Base-by-base conservation (phyloP, 306 rosid species). In the Medicago arabica region DNA sequence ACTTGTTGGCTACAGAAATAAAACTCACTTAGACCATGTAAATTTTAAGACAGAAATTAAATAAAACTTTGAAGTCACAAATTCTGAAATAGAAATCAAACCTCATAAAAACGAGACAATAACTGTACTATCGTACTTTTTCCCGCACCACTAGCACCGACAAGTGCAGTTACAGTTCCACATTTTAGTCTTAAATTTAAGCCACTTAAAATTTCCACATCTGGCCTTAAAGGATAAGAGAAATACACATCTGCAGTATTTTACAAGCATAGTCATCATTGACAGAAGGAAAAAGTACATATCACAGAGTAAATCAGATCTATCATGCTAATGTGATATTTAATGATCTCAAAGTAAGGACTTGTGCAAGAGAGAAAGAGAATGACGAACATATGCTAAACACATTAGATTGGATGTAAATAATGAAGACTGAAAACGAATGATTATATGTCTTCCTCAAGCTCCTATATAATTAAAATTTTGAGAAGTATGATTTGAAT, bases 41-140 rank as follows among this genome's bases (percentile, higher is more conserved):
- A 17, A 75, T 68, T 71, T 69, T 47, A 63, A 63, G 69, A 66
- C 28, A 81, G 14, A 46, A 66, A 72, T 75, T 5, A 72, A 58
- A 79, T 51, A 44, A 69, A 76, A 72, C 67, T 58, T 67, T 21
- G 14, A 66, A 46, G 57, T 38, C 14, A 8, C 19, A 84, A 68
- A 25, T 49, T 18, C 69, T 46, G 82, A 74, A 62, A 81, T 70
- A 40, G 71, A 67, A 69, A 41, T 72, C 75, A 74, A 79, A 95
- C 98, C 98, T 95, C 98, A 79, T 95, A 95, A 81, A 92, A 95
- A 23, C 97, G 95, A 62, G 98, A 84, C 91, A 95, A 82, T 53
- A 95, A 84, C 83, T 95, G 98, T 28, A 95, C 98, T 76, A 95
- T 75, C 38, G 97, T 95, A 86, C 98, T 95, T 79, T 92, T 95